A percentile compares a stretch with the other conserved stretches of the same genome.
These are phyloP conservation scores for Marasmius oreades DNA, from an alignment of 1,284 basidiomycete genomes.

Conservation along the genomic window DNA sequence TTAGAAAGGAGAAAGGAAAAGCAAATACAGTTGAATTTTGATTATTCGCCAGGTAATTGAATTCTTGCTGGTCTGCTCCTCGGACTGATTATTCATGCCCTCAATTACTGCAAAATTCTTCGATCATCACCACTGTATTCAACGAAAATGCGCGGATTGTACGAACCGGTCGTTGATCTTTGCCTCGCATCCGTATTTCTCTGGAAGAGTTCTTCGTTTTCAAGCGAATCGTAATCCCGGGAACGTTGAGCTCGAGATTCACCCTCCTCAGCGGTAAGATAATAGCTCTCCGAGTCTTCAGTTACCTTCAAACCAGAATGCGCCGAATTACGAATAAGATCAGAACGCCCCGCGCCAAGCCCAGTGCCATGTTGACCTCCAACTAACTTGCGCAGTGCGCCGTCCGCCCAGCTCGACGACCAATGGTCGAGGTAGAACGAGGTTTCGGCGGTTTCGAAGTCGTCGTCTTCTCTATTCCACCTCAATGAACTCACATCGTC, in stretches of 20 bases:
- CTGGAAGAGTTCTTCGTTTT: not conserved
- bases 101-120: no score
- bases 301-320: not conserved
- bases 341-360: not conserved
- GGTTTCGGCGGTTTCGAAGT: not conserved
- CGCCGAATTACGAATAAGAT: no score
- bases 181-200: not conserved
- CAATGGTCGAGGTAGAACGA: not conserved
- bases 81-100: no score
- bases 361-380: not conserved
- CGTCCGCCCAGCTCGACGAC: not conserved
- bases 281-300: not conserved
- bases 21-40: constrained; percentile 25
- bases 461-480: constrained; percentile 4
- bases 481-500: constrained; percentile 6
- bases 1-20: not conserved
- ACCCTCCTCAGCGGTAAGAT: not conserved
- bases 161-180: no score
- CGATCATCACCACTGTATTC: no score
- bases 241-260: not conserved
- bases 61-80: not conserved
- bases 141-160: no score
- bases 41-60: not conserved
- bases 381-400: not conserved
- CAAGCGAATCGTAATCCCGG: no score